A percentile compares a stretch with the other conserved stretches of the same genome.
These are phyloP conservation scores for Ganoderma sinense DNA, from an alignment of 1,284 basidiomycete genomes.

Conservation along the genomic window DNA sequence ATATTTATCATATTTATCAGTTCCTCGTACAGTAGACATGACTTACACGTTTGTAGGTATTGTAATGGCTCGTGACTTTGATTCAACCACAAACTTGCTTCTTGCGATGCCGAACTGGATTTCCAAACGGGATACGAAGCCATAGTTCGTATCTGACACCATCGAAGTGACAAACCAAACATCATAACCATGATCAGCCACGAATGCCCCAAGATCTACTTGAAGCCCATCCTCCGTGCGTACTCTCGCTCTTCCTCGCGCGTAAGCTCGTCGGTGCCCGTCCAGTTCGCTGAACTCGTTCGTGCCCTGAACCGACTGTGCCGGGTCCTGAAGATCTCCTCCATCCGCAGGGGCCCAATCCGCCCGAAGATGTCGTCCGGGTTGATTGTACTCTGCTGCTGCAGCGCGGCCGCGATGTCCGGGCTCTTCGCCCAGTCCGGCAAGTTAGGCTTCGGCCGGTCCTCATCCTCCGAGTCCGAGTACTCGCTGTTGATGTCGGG, in stretches of 20 bases:
- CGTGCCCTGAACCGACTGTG: constrained; percentile 86
- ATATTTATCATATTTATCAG: constrained; percentile 6
- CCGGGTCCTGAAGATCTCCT: constrained; percentile 79
- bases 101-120: neutral
- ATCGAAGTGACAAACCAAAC: neutral
- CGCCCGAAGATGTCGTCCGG: constrained; percentile 93
- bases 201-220: constrained; percentile 16
- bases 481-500: constrained; percentile 96
- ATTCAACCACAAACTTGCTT: neutral
- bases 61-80: neutral
- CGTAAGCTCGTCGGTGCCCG: constrained; percentile 84
- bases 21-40: neutral
- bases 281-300: constrained; percentile 95
- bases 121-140: neutral
- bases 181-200: neutral
- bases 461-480: constrained; percentile 93
- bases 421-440: constrained; percentile 93
- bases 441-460: constrained; percentile 72
- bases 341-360: constrained; percentile 87
- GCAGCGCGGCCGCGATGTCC: constrained; percentile 78
- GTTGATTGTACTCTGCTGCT: constrained; percentile 84
- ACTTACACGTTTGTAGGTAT: neutral
- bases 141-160: neutral
- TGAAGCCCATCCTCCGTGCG: constrained; percentile 88
- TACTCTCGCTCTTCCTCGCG: constrained; percentile 87